phyloP scores from a whole-genome alignment of 495 filamentous ascomycete species.

The Zalerion maritima region DNA sequence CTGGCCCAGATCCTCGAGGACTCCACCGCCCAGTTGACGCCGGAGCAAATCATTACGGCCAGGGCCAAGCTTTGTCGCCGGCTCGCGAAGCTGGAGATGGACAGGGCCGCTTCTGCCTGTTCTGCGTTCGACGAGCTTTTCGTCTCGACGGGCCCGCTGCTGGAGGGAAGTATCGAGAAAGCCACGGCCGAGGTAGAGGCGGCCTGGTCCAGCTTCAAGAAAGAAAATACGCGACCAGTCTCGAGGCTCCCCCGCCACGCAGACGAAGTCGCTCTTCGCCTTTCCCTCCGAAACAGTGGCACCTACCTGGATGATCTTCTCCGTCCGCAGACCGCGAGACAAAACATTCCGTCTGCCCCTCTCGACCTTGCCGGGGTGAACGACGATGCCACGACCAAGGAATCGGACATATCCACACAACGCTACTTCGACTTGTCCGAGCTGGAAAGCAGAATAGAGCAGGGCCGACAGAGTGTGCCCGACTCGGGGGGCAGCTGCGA shows the following conservation, averaged over 20 bases:
- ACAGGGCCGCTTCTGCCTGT: slow-evolving; percentile 10
- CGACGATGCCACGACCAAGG: too few species aligned
- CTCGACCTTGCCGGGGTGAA: slow-evolving; percentile 2
- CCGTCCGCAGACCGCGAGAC: slow-evolving; percentile 1
- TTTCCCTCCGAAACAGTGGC: slow-evolving; percentile 33
- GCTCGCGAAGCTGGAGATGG: slow-evolving; percentile 41
- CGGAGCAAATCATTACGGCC: slow-evolving; percentile 12
- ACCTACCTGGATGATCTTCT: slow-evolving; percentile 20
- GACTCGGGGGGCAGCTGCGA: too few species aligned
- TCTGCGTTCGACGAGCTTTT: slow-evolving; percentile 11
- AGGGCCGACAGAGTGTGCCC: slow-evolving; percentile 3
- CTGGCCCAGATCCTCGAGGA: slow-evolving; percentile 30
- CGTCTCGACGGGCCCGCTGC: slow-evolving; percentile 8
- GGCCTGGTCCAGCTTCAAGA: slow-evolving; percentile 22
- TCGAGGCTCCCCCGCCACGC: slow-evolving; percentile 24
- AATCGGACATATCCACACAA: too few species aligned
- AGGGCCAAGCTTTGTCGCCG: slow-evolving; percentile 45
- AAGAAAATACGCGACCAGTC: slow-evolving; percentile 24
- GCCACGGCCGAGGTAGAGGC: slow-evolving; percentile 13
- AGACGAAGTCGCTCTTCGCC: slow-evolving; percentile 9
- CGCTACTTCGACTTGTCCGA: neutral
- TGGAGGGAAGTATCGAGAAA: slow-evolving; percentile 14
- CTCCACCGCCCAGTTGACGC: slow-evolving; percentile 10
- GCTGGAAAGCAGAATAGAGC: neutral
- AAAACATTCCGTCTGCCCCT: slow-evolving; percentile 3